Conservation (phyloP, 192 early-diverging fungal species). For the Chytriomyces confervae region DNA sequence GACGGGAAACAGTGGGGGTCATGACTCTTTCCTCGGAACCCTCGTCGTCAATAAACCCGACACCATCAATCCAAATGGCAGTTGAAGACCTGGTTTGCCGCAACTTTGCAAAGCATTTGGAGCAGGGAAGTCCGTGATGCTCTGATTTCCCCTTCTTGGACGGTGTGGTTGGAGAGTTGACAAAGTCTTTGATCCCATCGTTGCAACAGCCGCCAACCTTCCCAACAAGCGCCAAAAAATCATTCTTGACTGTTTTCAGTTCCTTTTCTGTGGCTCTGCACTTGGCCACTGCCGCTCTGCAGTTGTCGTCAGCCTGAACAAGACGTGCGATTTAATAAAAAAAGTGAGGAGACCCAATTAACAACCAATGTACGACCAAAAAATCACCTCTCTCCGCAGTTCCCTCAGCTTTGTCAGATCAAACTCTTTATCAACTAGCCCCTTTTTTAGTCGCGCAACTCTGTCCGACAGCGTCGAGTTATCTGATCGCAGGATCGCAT, state of each 20-base stretch:
- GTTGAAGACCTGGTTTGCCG: neutral
- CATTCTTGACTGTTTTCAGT: neutral
- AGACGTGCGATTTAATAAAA: neutral
- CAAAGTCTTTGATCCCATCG: neutral
- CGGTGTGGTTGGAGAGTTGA: neutral
- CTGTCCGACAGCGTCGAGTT: neutral
- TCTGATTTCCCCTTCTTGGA: neutral
- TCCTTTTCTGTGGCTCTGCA: neutral
- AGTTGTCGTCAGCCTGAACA: neutral
- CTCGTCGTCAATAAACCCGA: neutral
- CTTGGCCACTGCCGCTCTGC: neutral
- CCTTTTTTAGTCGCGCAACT: conserved; percentile 9
- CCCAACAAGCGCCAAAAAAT: neutral
- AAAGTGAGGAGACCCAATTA: neutral
- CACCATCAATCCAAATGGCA: conserved; percentile 5
- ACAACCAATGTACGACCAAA: neutral
- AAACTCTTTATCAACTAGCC: neutral
- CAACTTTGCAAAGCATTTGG: conserved; percentile 3
- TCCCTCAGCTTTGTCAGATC: neutral
- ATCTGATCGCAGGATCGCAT: neutral
- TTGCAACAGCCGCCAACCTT: neutral
- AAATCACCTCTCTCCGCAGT: conserved; percentile 7
- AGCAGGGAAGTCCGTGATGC: neutral
- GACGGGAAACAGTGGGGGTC: conserved; percentile 5
- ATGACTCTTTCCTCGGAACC: neutral